Evolutionary conservation across 352 stramenopile species (phyloP).

Genomic region (Phytophthora hybrid): DNA sequence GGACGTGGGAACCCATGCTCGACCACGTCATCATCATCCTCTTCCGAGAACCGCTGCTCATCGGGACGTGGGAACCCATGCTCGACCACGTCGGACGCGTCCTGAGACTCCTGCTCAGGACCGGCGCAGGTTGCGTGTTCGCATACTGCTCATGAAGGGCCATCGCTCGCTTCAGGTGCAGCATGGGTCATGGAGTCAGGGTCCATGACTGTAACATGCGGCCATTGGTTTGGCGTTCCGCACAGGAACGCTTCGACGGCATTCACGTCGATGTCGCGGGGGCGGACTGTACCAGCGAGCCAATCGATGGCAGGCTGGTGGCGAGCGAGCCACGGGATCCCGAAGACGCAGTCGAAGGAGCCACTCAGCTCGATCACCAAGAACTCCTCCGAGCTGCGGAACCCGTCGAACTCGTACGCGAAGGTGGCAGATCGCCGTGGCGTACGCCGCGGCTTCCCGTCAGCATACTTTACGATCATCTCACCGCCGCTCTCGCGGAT

Average conservation of each 20-base stretch:
- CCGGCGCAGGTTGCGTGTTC: not conserved
- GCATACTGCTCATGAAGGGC: not conserved
- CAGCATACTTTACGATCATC: constrained; percentile 31
- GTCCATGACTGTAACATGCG: constrained; percentile 1
- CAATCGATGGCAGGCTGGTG: constrained; percentile 19
- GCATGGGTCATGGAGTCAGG: no score
- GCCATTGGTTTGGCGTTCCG: no score
- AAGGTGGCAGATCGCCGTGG: constrained; percentile 21
- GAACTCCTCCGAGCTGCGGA: constrained; percentile 30
- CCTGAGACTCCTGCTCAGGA: constrained; percentile 25
- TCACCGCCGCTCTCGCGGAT: constrained; percentile 6
- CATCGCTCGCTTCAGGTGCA: no score
- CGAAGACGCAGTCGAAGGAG: constrained; percentile 41
- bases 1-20: no score
- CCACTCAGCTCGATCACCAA: constrained; percentile 39
- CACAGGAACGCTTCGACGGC: no score
- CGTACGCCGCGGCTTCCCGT: constrained; percentile 21
- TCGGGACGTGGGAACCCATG: constrained; percentile 1
- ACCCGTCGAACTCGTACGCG: constrained; percentile 31
- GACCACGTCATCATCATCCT: no score
- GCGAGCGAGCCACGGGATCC: constrained; percentile 35
- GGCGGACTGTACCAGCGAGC: no score
- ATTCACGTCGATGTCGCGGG: no score
- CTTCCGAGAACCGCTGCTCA: no score
- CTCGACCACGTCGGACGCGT: constrained; percentile 19